Evolutionary conservation across 164 flowering plant species (phyloP).

Genomic region (grape (Vitis vinifera)): ASM3070453v1 NC_081809.1:23649001-23649500

Average conservation of each 20-base stretch:
- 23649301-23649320: too few relatives aligned
- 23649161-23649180: slow-evolving; percentile 34
- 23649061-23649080: slow-evolving; percentile 4
- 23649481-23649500: neutral
- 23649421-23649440: slow-evolving; percentile 9
- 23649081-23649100: slow-evolving; percentile 4
- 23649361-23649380: slow-evolving; percentile 6
- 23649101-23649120: too few relatives aligned
- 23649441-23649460: slow-evolving; percentile 30
- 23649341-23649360: slow-evolving; percentile 1
- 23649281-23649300: neutral
- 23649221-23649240: slow-evolving; percentile 28
- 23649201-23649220: slow-evolving; percentile 25
- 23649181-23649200: slow-evolving; percentile 23
- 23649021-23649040: neutral
- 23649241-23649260: slow-evolving; percentile 8
- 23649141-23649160: too few relatives aligned
- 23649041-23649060: neutral
- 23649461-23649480: slow-evolving; percentile 7
- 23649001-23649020: too few relatives aligned
- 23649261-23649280: neutral
- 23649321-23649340: slow-evolving; percentile 5
- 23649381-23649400: neutral
- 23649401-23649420: slow-evolving; percentile 11
- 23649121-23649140: too few relatives aligned